Evolutionary conservation across 2,329 filamentous ascomycete species (phyloP).

Genomic region (Fusarium heterosporum): DNA sequence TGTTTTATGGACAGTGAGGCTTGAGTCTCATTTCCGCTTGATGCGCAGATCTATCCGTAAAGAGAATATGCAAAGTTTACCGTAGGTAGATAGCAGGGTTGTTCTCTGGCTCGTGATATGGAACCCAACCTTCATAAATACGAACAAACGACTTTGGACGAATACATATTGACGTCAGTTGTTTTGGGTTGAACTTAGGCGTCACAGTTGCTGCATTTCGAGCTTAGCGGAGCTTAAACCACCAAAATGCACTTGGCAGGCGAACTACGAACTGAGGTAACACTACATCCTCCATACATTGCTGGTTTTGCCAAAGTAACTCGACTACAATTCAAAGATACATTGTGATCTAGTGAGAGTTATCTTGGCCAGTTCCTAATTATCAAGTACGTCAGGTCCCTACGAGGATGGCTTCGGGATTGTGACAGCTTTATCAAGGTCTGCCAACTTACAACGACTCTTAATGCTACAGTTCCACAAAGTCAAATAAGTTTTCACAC

Average conservation of each 20-base stretch:
- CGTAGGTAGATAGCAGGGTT: not conserved
- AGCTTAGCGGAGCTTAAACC: not conserved
- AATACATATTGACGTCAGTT: conserved; percentile 18
- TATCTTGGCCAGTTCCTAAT: not conserved
- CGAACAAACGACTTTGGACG: not conserved
- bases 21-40: not conserved
- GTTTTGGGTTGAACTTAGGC: not conserved
- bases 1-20: not conserved
- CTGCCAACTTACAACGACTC: not conserved
- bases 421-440: not conserved
- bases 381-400: not conserved
- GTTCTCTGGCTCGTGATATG: not conserved
- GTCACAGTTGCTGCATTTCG: not conserved
- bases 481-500: not conserved
- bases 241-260: not conserved
- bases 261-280: not conserved
- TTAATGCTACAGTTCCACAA: not conserved
- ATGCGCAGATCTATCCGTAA: conserved; percentile 12
- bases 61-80: conserved; percentile 14
- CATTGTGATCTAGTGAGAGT: not conserved
- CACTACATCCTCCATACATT: not conserved
- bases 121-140: not conserved
- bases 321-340: not conserved
- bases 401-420: not conserved
- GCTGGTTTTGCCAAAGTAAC: not conserved